phyloP scores from a whole-genome alignment of 768 basidiomycete species.

The Hydnomerulius pinastri region DNA sequence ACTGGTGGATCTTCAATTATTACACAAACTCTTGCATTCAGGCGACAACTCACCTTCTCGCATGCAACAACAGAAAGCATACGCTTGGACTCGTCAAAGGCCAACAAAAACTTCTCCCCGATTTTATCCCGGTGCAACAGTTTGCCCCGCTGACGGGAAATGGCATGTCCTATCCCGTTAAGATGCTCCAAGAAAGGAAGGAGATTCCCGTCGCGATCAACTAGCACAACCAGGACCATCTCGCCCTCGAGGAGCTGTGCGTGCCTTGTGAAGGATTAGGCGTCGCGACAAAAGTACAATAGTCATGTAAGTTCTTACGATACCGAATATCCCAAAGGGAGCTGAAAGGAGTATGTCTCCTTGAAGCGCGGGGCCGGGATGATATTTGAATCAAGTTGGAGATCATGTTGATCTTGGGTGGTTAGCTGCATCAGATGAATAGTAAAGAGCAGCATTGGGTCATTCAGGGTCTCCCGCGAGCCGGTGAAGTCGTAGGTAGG shows the following conservation, averaged over 20 bases:
- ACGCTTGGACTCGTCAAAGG: slow-evolving; percentile 54
- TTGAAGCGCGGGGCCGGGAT: slow-evolving; percentile 28
- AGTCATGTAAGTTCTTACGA: slow-evolving; percentile 15
- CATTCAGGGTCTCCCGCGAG: slow-evolving; percentile 16
- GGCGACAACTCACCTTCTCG: slow-evolving; percentile 37
- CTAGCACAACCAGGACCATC: slow-evolving; percentile 42
- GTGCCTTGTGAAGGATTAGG: slow-evolving; percentile 24
- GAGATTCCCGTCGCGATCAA: slow-evolving; percentile 33
- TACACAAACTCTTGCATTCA: background rate
- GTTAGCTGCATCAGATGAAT: slow-evolving; percentile 31
- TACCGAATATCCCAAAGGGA: slow-evolving; percentile 24
- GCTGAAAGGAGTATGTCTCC: slow-evolving; percentile 24
- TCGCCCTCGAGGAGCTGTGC: slow-evolving; percentile 43
- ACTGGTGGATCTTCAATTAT: slow-evolving; percentile 19
- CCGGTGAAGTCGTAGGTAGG: slow-evolving; percentile 21
- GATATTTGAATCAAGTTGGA: slow-evolving; percentile 23
- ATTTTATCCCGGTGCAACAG: slow-evolving; percentile 46
- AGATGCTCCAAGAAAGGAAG: slow-evolving; percentile 41
- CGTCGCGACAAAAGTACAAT: background rate
- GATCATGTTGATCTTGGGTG: slow-evolving; percentile 30
- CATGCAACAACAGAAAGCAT: slow-evolving; percentile 48
- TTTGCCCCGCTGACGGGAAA: slow-evolving; percentile 34
- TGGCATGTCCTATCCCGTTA: slow-evolving; percentile 34
- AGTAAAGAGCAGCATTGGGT: slow-evolving; percentile 24
- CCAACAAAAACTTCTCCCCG: slow-evolving; percentile 44